A percentile compares a stretch with the other conserved stretches of the same genome.
Evolutionary conservation across 2,329 filamentous ascomycete species (phyloP).

Genomic region (Penicillium sp.): DNA sequence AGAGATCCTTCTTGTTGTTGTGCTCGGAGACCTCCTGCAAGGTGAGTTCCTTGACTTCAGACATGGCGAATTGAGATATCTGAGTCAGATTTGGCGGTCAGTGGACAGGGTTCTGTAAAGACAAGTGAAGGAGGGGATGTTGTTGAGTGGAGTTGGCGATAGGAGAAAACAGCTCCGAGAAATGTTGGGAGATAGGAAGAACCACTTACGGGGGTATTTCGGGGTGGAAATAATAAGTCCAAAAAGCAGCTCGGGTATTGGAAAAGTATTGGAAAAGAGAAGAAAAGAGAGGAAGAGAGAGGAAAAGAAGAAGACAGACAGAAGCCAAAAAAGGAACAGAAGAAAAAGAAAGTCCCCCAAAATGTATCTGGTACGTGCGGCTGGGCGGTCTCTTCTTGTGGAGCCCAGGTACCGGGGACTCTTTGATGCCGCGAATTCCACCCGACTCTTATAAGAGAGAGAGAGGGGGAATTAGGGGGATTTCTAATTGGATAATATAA

Average conservation of each 20-base stretch:
- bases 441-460: not conserved
- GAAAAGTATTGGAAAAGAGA: not conserved
- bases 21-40: slow-evolving; percentile 80
- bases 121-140: not conserved
- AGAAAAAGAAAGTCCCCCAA: slow-evolving; percentile 9
- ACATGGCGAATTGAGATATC: slow-evolving; percentile 45
- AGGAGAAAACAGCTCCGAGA: slow-evolving; percentile 5
- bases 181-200: slow-evolving; percentile 1
- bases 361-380: slow-evolving; percentile 12
- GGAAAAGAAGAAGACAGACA: not conserved
- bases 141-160: slow-evolving; percentile 11
- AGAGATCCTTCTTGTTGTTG: slow-evolving; percentile 90
- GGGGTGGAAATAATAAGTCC: not conserved
- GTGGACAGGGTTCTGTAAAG: not conserved
- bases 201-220: slow-evolving; percentile 1
- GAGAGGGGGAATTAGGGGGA: too few relatives aligned
- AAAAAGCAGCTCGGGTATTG: not conserved
- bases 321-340: too few relatives aligned
- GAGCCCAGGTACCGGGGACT: slow-evolving; percentile 12
- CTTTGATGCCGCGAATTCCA: slow-evolving; percentile 16
- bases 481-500: not conserved
- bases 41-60: slow-evolving; percentile 63
- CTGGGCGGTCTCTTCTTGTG: slow-evolving; percentile 16
- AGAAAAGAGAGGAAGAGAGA: not conserved
- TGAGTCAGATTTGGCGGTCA: not conserved